Base-by-base conservation (phyloP, 768 basidiomycete genomes). In the Phlebiopsis flavidoalba region DNA sequence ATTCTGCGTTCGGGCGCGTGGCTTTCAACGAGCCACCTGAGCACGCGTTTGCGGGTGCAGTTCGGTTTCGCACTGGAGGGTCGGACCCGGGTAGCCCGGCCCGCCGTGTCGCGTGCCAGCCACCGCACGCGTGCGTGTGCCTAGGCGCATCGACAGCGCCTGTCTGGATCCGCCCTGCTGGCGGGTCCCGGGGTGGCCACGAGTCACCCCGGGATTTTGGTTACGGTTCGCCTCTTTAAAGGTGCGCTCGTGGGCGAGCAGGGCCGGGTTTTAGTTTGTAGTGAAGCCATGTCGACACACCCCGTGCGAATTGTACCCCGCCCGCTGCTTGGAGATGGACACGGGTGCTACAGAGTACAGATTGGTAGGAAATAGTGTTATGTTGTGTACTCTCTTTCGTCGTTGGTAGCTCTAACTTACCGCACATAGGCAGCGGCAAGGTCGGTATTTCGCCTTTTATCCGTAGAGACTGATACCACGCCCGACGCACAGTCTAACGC, bases 281-380 rank as follows among this genome's bases (percentile, higher is more conserved):
- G n/a, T n/a, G n/a, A n/a, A 17, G 37, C 58, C 47, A 33, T 26
- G 14, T 31, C 57, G n/a, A 49, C n/a, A n/a, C n/a, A n/a, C n/a
- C n/a, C n/a, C n/a, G 45, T 45, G 17, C 26, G 19, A 55, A 35
- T 19, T 8, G 8, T 24, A 2, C 15, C 22, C 62, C 54, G 21
- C 64, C n/a, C 69, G 31, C 61, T 70, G 15, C 59, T 35, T 21
- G 81, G 83, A 22, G 80, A 84, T 62, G 72, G 61, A 24, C 36
- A 74, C n/a, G 82, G 83, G 3, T 66, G 63, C 15, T 84, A 80
- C 62, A 78, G 74, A 59, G 70, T 86, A 50, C 73, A 76, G 49
- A 57, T 85, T 8, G n/a, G 66, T 80, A 14, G 84, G 84, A 47
- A 86, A 86, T 62, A 76, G 77, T 62, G 83, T 83, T 82, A 71